Evolutionary conservation across 2,329 filamentous ascomycete species (phyloP).

Genomic region (Plectosphaerella cucumerina): DNA sequence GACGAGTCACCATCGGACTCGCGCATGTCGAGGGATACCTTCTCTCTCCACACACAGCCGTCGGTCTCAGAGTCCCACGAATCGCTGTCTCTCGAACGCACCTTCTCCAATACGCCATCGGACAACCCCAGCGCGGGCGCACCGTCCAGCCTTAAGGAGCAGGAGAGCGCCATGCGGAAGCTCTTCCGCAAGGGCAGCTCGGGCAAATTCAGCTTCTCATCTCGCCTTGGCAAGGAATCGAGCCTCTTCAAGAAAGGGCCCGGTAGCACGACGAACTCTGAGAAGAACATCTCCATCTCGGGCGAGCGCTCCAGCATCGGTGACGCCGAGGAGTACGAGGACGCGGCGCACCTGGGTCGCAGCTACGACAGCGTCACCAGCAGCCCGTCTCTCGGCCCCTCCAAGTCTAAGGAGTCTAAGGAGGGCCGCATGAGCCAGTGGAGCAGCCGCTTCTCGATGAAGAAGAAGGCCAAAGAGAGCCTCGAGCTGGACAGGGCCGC

Average conservation of each 20-base stretch:
- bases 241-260: slow-evolving; percentile 55
- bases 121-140: slow-evolving; percentile 40
- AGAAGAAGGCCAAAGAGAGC: slow-evolving; percentile 57
- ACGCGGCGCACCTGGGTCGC: slow-evolving; percentile 41
- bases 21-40: slow-evolving; percentile 51
- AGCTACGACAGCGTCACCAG: slow-evolving; percentile 54
- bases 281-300: slow-evolving; percentile 40
- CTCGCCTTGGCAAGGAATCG: slow-evolving; percentile 50
- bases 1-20: slow-evolving; percentile 49
- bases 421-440: slow-evolving; percentile 47
- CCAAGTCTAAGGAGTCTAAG: slow-evolving; percentile 39
- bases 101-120: slow-evolving; percentile 52
- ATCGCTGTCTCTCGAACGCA: slow-evolving; percentile 51
- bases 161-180: slow-evolving; percentile 55
- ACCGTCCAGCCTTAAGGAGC: slow-evolving; percentile 37
- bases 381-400: slow-evolving; percentile 52
- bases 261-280: slow-evolving; percentile 52
- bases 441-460: slow-evolving; percentile 50
- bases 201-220: slow-evolving; percentile 60
- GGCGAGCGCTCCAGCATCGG: slow-evolving; percentile 52
- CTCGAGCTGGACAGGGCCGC: slow-evolving; percentile 40
- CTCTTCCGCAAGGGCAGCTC: slow-evolving; percentile 63
- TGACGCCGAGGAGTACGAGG: slow-evolving; percentile 48
- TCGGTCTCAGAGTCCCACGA: slow-evolving; percentile 56
- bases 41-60: slow-evolving; percentile 53